Evolutionary conservation across 768 basidiomycete species (phyloP), one percentile per base, ranked within the genome.

Genomic region (Russula brevipes): DNA sequence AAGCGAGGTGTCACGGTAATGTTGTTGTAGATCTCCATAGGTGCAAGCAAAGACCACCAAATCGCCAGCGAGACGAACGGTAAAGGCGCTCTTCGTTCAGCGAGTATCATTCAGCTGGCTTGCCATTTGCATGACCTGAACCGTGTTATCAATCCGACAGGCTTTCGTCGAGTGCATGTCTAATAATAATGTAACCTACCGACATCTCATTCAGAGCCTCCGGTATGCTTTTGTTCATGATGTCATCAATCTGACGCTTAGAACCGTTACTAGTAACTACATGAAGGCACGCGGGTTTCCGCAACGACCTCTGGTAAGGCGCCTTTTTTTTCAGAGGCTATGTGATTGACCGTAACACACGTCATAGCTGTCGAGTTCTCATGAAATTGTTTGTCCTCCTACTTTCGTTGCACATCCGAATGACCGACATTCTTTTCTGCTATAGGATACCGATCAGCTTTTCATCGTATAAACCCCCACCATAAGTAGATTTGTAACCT

Each of bases 321-420:
- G 19, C 38, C 12, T 42, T 11, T 14, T 10, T 42, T 50, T n/a
- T 24, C 31, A 33, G 31, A 24, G 16, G 45, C 12, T 10, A 11
- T 24, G 11, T 50, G 24, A 30, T 16, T 56, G 31, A 49, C 2
- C 33, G 2, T 5, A 57, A 17, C 24, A n/a, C 8, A 57, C 38
- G 16, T 56, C 1, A 17, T 19, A 62, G 61, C 41, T 62, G 11
- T 62, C 61, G 5, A 62, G 54, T 8, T 57, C 55, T 36, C 49
- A 44, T 2, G n/a, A 35, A 5, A 62, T 62, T 2, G 61, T 62
- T 0, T 0, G 55, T 38, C 33, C 14, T 36, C 17, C 1, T 4
- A 8, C 8, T n/a, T 36, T 4, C 5, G 53, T 31, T 35, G 10
- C 7, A 57, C 16, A 24, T 44, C 10, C 14, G 17, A 4, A 19